phyloP scores from a whole-genome alignment of 306 rosid genomes.

The Fagus crenata region DNA sequence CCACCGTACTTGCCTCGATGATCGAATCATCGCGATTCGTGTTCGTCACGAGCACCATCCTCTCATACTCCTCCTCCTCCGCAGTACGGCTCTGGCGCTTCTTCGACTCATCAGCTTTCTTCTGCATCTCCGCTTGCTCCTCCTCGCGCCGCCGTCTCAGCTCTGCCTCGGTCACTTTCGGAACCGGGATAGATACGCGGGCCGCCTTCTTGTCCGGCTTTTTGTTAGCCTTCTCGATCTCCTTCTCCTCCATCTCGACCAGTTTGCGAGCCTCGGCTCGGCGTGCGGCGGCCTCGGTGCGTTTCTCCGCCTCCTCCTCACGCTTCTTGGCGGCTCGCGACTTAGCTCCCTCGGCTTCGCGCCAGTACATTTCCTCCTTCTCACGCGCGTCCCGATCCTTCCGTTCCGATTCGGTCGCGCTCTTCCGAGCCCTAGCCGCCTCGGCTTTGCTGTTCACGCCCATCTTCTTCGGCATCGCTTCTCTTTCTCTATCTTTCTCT shows the following conservation, averaged over 20 bases:
- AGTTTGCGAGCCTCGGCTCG: slow-evolving; percentile 83
- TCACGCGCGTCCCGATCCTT: slow-evolving; percentile 64
- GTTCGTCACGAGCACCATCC: slow-evolving; percentile 70
- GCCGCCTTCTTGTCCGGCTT: slow-evolving; percentile 84
- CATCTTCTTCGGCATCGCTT: slow-evolving; percentile 86
- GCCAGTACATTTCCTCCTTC: slow-evolving; percentile 84
- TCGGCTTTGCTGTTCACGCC: slow-evolving; percentile 91
- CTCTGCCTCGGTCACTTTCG: slow-evolving; percentile 89
- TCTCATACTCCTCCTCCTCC: slow-evolving; percentile 94
- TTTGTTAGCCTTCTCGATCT: slow-evolving; percentile 61
- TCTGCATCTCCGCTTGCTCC: slow-evolving; percentile 60
- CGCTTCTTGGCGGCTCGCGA: slow-evolving; percentile 90
- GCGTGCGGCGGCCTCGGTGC: slow-evolving; percentile 70
- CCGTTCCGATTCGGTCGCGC: slow-evolving; percentile 66
- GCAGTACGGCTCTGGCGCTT: slow-evolving; percentile 71
- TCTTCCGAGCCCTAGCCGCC: slow-evolving; percentile 81
- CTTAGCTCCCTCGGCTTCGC: slow-evolving; percentile 80
- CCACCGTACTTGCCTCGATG: slow-evolving; percentile 78
- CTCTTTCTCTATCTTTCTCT: too few species aligned
- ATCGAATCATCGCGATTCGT: slow-evolving; percentile 85
- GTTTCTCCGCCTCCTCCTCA: slow-evolving; percentile 92
- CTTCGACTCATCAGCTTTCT: slow-evolving; percentile 64
- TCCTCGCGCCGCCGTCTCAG: slow-evolving; percentile 58
- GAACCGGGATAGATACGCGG: slow-evolving; percentile 74
- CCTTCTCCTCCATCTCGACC: slow-evolving; percentile 92